Conservation (phyloP, 805 yeast species). For the Cyberlindnera suaveolens region DNA sequence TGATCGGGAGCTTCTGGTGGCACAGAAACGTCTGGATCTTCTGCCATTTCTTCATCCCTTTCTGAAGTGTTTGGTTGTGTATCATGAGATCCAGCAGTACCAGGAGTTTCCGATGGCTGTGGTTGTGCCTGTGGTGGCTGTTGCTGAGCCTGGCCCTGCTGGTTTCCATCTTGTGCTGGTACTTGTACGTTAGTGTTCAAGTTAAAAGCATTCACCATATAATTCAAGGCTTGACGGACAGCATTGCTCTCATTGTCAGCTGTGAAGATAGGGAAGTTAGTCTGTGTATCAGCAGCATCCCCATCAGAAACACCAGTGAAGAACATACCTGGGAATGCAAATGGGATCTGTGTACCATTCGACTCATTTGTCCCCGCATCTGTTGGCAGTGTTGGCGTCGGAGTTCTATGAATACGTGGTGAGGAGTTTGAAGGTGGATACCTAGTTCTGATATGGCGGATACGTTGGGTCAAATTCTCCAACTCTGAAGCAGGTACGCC, state of each 20-base stretch:
- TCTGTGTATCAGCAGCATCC: constrained; percentile 1
- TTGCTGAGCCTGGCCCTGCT: constrained; percentile 1
- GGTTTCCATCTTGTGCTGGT: neutral
- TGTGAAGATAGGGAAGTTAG: constrained; percentile 4
- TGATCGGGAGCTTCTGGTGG: constrained; percentile 1
- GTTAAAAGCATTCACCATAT: constrained; percentile 3
- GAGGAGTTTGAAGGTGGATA: neutral
- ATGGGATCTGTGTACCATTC: neutral
- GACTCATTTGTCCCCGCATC: neutral
- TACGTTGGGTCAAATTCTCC: neutral
- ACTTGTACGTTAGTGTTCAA: neutral
- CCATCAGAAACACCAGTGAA: constrained; percentile 1
- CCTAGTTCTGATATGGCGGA: constrained; percentile 6
- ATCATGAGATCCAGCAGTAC: neutral
- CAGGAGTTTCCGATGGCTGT: neutral
- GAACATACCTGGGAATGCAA: constrained; percentile 1
- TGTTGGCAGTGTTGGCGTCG: neutral
- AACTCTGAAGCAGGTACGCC: constrained; percentile 8
- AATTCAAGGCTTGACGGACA: constrained; percentile 8
- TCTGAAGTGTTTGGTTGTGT: neutral
- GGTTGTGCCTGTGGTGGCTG: neutral
- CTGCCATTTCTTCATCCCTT: constrained; percentile 7
- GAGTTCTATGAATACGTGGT: neutral
- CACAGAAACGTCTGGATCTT: constrained; percentile 5
- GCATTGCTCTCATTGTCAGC: constrained; percentile 6